These are phyloP conservation scores for Berberis vulgaris DNA, from an alignment of 164 flowering plant species.

Conservation along the genomic window DNA sequence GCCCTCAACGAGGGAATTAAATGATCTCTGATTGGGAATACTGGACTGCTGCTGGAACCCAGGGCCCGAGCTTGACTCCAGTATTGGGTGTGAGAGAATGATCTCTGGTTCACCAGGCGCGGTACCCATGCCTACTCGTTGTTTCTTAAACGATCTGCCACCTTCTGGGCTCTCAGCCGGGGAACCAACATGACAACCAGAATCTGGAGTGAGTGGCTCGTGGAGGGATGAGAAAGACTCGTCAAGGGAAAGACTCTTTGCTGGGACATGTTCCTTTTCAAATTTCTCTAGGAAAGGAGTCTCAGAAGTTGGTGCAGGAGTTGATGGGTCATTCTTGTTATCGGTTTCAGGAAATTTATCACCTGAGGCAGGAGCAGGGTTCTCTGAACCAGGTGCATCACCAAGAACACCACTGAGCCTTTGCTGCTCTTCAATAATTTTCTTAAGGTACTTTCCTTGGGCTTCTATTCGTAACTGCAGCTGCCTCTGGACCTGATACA, in stretches of 20 bases:
- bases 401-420: slow-evolving; percentile 59
- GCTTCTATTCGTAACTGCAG: slow-evolving; percentile 93
- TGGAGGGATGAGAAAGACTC: slow-evolving; percentile 73
- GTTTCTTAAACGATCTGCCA: slow-evolving; percentile 48
- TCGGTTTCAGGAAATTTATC: slow-evolving; percentile 44
- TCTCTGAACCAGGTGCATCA: slow-evolving; percentile 39
- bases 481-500: slow-evolving; percentile 78
- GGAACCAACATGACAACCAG: slow-evolving; percentile 38
- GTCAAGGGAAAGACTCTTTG: slow-evolving; percentile 48
- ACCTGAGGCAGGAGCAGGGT: slow-evolving; percentile 22
- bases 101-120: slow-evolving; percentile 32
- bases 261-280: slow-evolving; percentile 24
- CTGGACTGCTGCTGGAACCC: not conserved
- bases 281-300: slow-evolving; percentile 39
- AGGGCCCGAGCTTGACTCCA: slow-evolving; percentile 34
- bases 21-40: not conserved
- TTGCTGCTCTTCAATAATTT: slow-evolving; percentile 93
- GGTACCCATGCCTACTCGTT: slow-evolving; percentile 19
- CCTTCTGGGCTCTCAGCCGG: slow-evolving; percentile 32
- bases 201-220: slow-evolving; percentile 90
- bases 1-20: not conserved
- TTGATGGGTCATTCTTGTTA: slow-evolving; percentile 58
- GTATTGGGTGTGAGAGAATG: slow-evolving; percentile 49
- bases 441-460: slow-evolving; percentile 89
- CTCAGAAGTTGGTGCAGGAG: slow-evolving; percentile 77